Evolutionary conservation across 495 filamentous ascomycete genomes (phyloP), one percentile per base, ranked within the genome.

Genomic region (Penicillium egyptiacum): DNA sequence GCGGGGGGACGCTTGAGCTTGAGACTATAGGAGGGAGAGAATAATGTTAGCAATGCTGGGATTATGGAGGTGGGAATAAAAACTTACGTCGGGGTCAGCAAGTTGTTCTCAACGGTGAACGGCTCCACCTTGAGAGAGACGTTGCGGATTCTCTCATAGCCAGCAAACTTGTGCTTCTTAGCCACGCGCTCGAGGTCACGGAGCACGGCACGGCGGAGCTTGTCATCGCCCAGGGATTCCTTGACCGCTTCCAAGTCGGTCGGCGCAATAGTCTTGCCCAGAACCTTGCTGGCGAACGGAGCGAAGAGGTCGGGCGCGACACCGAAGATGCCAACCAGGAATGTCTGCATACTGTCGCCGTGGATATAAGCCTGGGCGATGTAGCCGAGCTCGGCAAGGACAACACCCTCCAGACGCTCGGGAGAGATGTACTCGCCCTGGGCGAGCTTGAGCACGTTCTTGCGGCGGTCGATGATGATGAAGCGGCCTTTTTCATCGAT

Each of bases 401-500:
- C 90, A 17, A 95, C 85, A 74, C 96, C 96, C 80, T 98, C 94
- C 65, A 98, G 87, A 30, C 93, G 89, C 77, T 98, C 94, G 23
- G 94, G 94, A 28, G 92, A 97, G 63, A 98, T 90, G 71, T 98
- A 98, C 78, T 98, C 94, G 70, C 94, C 94, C 70, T 98, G 94
- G 0, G 94, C 88, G 42, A 98, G 83, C 82, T 98, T 98, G 67
- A 98, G 86, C 16, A 98, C 89, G 73, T 98, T 98, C 87, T 98
- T 98, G 65, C 91, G 87, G 60, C 94, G 91, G 74, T 98, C 94
- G 64, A 98, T 87, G 72, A 98, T 92, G 63, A 83, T 85, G 76
- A 98, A 89, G 54, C 95, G 89, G 55, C 94, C 94, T 64, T 88
- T 72, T 50, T 84, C 83, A 69, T 98, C 94, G 26, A 98, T 77